phyloP scores from a whole-genome alignment of 2,329 filamentous ascomycete species.

The Emmonsiellopsis sp. region DNA sequence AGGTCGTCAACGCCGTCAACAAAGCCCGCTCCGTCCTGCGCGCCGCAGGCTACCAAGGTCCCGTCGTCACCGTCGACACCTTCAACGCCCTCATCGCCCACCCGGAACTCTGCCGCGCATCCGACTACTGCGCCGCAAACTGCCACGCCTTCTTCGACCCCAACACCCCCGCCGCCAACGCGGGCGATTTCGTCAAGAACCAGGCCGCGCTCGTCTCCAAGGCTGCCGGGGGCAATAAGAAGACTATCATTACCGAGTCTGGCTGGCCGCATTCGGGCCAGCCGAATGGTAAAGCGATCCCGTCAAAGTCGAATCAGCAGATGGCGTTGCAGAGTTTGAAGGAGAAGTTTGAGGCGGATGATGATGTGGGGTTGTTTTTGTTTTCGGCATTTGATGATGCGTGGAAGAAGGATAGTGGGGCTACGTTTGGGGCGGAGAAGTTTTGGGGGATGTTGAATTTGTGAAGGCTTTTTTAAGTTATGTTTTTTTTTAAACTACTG shows the following conservation, averaged over 20 bases:
- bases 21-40: conserved; percentile 51
- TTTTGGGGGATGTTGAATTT: conserved; percentile 57
- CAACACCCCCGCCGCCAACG: conserved; percentile 47
- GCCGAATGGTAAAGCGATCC: conserved; percentile 59
- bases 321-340: conserved; percentile 58
- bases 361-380: conserved; percentile 48
- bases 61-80: conserved; percentile 73
- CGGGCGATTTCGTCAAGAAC: conserved; percentile 58
- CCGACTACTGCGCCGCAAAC: conserved; percentile 75
- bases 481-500: neutral
- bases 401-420: conserved; percentile 61
- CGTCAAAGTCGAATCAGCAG: conserved; percentile 57
- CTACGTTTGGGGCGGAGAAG: conserved; percentile 62
- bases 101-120: conserved; percentile 59
- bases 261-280: conserved; percentile 70
- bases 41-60: conserved; percentile 57
- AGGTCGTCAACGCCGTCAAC: conserved; percentile 50
- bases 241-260: conserved; percentile 67
- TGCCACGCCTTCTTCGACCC: conserved; percentile 76
- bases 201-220: conserved; percentile 43
- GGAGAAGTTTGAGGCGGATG: conserved; percentile 41
- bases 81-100: conserved; percentile 59
- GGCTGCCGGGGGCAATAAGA: conserved; percentile 46
- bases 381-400: conserved; percentile 72
- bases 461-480: neutral